phyloP scores from a whole-genome alignment of 2,329 filamentous ascomycete genomes.

The Atkinsonella texensis region DNA sequence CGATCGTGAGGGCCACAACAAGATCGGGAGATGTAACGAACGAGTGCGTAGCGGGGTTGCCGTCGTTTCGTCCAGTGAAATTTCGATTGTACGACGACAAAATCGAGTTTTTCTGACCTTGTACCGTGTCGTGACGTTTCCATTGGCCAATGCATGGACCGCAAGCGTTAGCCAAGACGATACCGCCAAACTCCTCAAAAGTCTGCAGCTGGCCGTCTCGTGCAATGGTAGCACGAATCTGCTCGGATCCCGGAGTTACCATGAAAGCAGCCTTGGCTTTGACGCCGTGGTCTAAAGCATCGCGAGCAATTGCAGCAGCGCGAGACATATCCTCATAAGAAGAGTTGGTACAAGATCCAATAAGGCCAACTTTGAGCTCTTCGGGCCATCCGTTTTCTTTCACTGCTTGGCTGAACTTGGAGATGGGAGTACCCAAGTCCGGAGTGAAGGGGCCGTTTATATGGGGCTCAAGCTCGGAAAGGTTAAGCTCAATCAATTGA shows the following conservation, averaged over 20 bases:
- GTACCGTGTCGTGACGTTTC: constrained; percentile 88
- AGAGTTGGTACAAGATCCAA: constrained; percentile 96
- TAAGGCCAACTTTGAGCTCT: constrained; percentile 91
- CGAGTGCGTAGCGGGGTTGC: constrained; percentile 87
- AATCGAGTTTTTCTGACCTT: constrained; percentile 93
- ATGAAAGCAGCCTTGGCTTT: constrained; percentile 92
- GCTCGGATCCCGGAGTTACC: constrained; percentile 92
- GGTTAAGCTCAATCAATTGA: constrained; percentile 90
- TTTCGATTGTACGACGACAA: constrained; percentile 99
- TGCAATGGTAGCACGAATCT: constrained; percentile 86
- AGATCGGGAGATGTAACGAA: constrained; percentile 88
- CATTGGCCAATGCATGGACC: constrained; percentile 90
- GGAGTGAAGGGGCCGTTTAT: constrained; percentile 99
- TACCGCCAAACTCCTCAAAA: constrained; percentile 90
- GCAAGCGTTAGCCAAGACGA: constrained; percentile 91
- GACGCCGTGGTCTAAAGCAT: constrained; percentile 82
- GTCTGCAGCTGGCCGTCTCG: constrained; percentile 87
- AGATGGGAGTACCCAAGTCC: constrained; percentile 93
- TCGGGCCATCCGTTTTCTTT: constrained; percentile 94
- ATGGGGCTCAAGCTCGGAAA: constrained; percentile 88
- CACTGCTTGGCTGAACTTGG: constrained; percentile 90
- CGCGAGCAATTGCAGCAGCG: constrained; percentile 78
- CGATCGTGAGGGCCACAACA: constrained; percentile 75
- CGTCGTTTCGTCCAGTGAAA: constrained; percentile 96
- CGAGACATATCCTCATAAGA: constrained; percentile 85